Evolutionary conservation across 768 basidiomycete species (phyloP).

Genomic region (Hebeloma cylindrosporum): DNA sequence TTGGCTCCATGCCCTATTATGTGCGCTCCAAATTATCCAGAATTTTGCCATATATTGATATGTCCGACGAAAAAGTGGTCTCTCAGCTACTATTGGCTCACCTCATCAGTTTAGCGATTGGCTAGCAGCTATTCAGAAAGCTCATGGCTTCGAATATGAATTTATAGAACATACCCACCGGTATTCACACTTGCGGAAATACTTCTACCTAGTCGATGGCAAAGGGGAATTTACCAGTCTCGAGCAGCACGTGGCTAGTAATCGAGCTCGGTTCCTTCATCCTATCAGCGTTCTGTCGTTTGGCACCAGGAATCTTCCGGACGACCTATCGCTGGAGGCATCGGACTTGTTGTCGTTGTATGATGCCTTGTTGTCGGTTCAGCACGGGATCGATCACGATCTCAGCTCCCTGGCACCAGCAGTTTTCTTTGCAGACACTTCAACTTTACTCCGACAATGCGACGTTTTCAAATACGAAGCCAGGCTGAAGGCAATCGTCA

Average conservation of each 20-base stretch:
- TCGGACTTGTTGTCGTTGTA: constrained; percentile 55
- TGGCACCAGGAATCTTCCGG: constrained; percentile 49
- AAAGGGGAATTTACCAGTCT: constrained; percentile 38
- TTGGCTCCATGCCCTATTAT: constrained; percentile 73
- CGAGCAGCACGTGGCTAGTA: constrained; percentile 33
- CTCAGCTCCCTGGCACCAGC: constrained; percentile 40
- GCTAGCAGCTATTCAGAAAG: constrained; percentile 60
- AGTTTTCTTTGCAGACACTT: constrained; percentile 41
- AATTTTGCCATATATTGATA: background rate
- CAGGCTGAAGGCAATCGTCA: constrained; percentile 46
- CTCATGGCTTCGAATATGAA: constrained; percentile 56
- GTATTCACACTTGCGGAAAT: constrained; percentile 75
- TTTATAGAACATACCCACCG: constrained; percentile 67
- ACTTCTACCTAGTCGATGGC: constrained; percentile 43
- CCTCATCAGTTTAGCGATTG: constrained; percentile 66
- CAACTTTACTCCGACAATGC: constrained; percentile 49
- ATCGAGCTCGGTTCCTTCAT: constrained; percentile 55
- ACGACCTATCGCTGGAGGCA: constrained; percentile 65
- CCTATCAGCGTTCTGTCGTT: constrained; percentile 61
- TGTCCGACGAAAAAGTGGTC: constrained; percentile 53
- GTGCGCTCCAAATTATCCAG: constrained; percentile 38
- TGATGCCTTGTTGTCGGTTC: constrained; percentile 35
- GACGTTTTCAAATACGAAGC: constrained; percentile 62
- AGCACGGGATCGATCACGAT: constrained; percentile 16
- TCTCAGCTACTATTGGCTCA: constrained; percentile 70